These are phyloP conservation scores for Cordyceps fumosorosea DNA, from an alignment of 2,329 filamentous ascomycete species.

Conservation along the genomic window DNA sequence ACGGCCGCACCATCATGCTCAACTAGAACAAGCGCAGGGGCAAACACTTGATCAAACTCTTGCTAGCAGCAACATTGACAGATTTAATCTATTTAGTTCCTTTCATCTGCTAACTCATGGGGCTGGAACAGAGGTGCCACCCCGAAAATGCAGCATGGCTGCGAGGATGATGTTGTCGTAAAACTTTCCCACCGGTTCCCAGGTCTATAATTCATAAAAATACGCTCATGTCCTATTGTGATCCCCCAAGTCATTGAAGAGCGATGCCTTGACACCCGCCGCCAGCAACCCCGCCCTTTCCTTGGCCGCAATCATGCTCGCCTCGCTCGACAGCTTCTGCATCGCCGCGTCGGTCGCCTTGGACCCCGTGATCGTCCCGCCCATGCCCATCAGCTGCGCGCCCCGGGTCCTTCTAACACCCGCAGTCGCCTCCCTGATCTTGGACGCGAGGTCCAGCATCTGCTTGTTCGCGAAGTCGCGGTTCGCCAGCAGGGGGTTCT, in stretches of 20 bases:
- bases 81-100: no score
- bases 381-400: conserved; percentile 21
- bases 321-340: conserved; percentile 54
- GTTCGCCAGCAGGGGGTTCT: conserved; percentile 84
- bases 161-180: background rate
- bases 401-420: conserved; percentile 22
- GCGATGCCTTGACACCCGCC: conserved; percentile 54
- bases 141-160: background rate
- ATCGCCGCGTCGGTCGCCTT: conserved; percentile 39
- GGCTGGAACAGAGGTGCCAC: background rate
- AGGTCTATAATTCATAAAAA: background rate
- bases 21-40: no score
- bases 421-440: conserved; percentile 61
- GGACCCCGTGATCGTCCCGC: conserved; percentile 41
- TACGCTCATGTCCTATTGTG: conserved; percentile 10
- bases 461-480: conserved; percentile 90
- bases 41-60: no score
- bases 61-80: no score
- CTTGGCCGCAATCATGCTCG: conserved; percentile 54
- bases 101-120: no score
- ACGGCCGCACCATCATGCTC: no score
- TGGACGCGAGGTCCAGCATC: conserved; percentile 79
- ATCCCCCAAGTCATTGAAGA: conserved; percentile 45
- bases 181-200: background rate
- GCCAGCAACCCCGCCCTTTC: conserved; percentile 58